Base-by-base conservation (phyloP, 2,329 filamentous ascomycete species). In the Amesomyces nigricolor region DNA sequence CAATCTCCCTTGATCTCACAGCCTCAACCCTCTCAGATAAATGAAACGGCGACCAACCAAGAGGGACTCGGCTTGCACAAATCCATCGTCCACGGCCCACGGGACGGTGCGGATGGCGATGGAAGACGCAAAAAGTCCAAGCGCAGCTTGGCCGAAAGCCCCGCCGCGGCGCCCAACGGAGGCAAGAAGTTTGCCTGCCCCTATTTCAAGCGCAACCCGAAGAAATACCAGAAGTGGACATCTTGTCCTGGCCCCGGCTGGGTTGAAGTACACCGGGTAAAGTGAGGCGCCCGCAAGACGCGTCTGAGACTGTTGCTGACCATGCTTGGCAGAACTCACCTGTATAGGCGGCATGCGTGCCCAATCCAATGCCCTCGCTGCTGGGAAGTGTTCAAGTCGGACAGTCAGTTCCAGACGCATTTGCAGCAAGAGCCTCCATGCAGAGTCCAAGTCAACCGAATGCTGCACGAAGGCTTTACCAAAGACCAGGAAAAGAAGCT, bases 261-360 rank as follows among this genome's bases (percentile, higher is more conserved):
- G 62, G 61, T 62, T 22, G 61, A 64, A 37, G 58, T 65, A 11
- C 63, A 65, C 42, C 58, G 63, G 3, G 62, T 64, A 47, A 65
- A 64, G 62, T 64, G 58, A 5, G 59, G 44, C 13, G 10, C 14
- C 14, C 16, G 8, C 30, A 39, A 10, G 30, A 10, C 30, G 30
- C 30, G 6, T 32, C 30, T 32, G 10, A 32, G 7, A 32, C 30
- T 19, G 17, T 32, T 26, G 37, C 56, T 60, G 30, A 63, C 47
- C 10, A 4, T 5, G 26, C 1, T 13, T 37, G 10, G 6, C 52
- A 65, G 63, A 17, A 64, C 60, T 1, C 63, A 65, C 35, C 59
- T 64, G 8, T 64, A 65, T 45, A 49, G 63, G 16, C 59, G 63
- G 4, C 63, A 65, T 38, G 50, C 54, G 2, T 57, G 62, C 3